These are phyloP conservation scores for Colletotrichum limetticola DNA, from an alignment of 2,329 filamentous ascomycete species.

Conservation along the genomic window DNA sequence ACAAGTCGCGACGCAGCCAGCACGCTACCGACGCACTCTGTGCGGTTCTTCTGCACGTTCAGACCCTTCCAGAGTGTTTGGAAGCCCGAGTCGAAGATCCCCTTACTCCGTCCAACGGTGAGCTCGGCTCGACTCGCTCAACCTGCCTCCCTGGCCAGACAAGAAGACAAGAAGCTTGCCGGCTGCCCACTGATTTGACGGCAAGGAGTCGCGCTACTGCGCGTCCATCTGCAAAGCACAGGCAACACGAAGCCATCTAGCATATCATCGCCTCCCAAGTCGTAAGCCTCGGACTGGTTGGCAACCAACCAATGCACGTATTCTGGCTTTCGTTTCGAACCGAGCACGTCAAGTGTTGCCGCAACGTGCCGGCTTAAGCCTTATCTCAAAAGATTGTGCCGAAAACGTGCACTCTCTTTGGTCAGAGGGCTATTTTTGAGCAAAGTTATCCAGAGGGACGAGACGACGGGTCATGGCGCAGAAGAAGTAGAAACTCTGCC, in stretches of 20 bases:
- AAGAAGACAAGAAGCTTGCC: background rate
- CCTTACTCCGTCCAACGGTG: background rate
- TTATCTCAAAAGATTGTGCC: background rate
- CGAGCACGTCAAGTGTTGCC: background rate
- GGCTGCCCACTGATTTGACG: slow-evolving; percentile 13
- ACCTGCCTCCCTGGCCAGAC: background rate
- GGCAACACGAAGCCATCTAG: slow-evolving; percentile 2
- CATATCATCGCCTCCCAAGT: slow-evolving; percentile 9
- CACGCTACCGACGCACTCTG: background rate
- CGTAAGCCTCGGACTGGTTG: background rate
- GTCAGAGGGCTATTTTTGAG: slow-evolving; percentile 3
- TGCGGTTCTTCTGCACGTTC: background rate
- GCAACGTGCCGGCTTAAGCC: slow-evolving; percentile 5
- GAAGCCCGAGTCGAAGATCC: background rate
- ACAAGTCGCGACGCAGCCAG: slow-evolving; percentile 11
- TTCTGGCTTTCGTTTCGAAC: background rate
- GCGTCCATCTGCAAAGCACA: slow-evolving; percentile 18
- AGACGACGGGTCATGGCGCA: slow-evolving; percentile 29
- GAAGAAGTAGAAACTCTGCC: slow-evolving; percentile 24
- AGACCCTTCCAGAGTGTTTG: slow-evolving; percentile 15
- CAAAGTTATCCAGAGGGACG: slow-evolving; percentile 18
- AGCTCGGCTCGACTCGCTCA: background rate
- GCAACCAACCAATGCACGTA: background rate
- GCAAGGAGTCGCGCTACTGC: slow-evolving; percentile 18
- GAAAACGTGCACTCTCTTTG: background rate